Evolutionary conservation across 257 asterid species (phyloP), one percentile per base, ranked within the genome.

Genomic region (Nemophila menziesii): DNA sequence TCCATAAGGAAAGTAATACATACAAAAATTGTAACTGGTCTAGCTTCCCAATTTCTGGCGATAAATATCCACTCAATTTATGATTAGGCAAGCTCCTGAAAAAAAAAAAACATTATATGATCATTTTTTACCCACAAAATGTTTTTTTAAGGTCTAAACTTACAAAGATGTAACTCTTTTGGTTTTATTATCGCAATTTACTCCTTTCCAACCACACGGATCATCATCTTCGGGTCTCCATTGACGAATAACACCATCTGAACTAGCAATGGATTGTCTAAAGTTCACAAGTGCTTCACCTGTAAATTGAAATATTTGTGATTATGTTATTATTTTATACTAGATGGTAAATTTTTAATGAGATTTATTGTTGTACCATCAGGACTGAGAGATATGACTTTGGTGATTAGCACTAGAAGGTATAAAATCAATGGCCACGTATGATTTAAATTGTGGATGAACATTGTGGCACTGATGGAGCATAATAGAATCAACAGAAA

Each of bases 161-260:
- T 71, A 82, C 97, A 86, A 73, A 51, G 87, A 74, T 70, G 70
- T 82, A 54, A 82, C 94, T 72, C 84, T 72, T 61, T 61, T 75
- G 4, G 93, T 68, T 64, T 77, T 86, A 49, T 57, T 56, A 57
- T 82, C 82, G 37, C 97, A 86, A 59, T 62, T 69, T 50, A 82
- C 75, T 68, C 94, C 94, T 67, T 71, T 82, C 94, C 94, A 86
- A 38, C 75, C 61, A 58, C 94, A 82, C 20, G 93, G 97, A 60
- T 86, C 75, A 20, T 67, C 74, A 22, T 86, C 97, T 71, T 86
- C 97, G 6, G 87, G 97, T 66, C 93, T 79, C 97, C 97, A 86
- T 48, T 72, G 92, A 48, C 26, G 72, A 58, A 86, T 68, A 58
- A 70, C 67, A 20, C 86, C 80, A 59, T 82, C 97, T 52, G 94